These are phyloP conservation scores for Hyaloscypha variabilis DNA, from an alignment of 495 filamentous ascomycete genomes.

Conservation along the genomic window DNA sequence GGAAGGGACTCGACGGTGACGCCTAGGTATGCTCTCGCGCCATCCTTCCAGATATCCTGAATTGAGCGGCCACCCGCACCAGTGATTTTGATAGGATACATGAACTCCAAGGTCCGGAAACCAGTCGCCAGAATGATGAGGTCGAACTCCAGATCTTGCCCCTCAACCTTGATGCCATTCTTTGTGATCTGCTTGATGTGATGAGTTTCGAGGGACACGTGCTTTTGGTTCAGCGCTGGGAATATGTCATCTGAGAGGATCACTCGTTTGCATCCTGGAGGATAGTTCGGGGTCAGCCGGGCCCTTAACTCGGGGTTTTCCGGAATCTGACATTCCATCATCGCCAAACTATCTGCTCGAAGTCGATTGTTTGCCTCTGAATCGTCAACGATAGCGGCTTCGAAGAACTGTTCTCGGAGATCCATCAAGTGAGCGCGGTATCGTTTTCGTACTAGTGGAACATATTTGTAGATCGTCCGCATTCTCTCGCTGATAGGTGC, in stretches of 20 bases:
- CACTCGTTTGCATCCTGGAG: constrained; percentile 57
- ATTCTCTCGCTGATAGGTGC: neutral
- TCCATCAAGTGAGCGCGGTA: constrained; percentile 52
- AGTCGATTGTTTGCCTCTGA: constrained; percentile 12
- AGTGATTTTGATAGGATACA: constrained; percentile 54
- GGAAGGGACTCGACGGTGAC: constrained; percentile 51
- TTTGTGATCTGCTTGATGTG: constrained; percentile 45
- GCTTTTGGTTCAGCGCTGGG: constrained; percentile 42
- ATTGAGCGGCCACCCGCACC: constrained; percentile 46
- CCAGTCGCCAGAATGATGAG: constrained; percentile 57
- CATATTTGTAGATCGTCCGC: constrained; percentile 36
- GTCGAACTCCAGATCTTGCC: constrained; percentile 48
- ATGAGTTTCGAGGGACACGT: constrained; percentile 53
- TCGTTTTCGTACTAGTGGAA: constrained; percentile 48
- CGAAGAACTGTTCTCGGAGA: constrained; percentile 46
- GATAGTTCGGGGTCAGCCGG: constrained; percentile 38
- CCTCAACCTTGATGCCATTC: constrained; percentile 46
- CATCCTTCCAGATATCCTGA: constrained; percentile 50
- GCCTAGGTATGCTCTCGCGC: constrained; percentile 49
- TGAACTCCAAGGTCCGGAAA: constrained; percentile 56
- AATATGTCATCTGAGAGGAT: constrained; percentile 60
- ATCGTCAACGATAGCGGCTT: constrained; percentile 8
- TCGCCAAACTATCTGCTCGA: neutral
- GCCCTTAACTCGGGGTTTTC: constrained; percentile 46
- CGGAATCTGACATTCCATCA: constrained; percentile 20